Evolutionary conservation across 164 flowering plant genomes (phyloP).

Genomic region (Vitis rupestris): DNA sequence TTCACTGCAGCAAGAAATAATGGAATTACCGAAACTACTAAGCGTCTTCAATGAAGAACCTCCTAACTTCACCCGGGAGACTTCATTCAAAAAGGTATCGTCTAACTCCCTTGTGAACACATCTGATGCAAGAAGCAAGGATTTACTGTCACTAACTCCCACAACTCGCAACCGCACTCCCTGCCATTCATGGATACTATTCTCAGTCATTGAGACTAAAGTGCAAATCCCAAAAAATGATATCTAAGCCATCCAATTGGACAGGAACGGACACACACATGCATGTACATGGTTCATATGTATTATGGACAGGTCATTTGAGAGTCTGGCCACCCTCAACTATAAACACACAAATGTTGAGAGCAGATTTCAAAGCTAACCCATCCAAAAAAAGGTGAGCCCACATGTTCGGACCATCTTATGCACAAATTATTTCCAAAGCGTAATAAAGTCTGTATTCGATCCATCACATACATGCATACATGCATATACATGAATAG

Average conservation of each 20-base stretch:
- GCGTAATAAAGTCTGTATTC: too few species aligned
- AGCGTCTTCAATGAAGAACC: constrained; percentile 49
- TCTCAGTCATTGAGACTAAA: background rate
- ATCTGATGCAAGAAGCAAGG: constrained; percentile 43
- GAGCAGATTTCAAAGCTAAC: background rate
- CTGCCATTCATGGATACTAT: constrained; percentile 31
- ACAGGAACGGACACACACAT: too few species aligned
- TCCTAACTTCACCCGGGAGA: constrained; percentile 51
- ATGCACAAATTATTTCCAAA: too few species aligned
- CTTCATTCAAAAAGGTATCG: constrained; percentile 46
- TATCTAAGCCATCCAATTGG: too few species aligned
- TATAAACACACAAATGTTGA: background rate
- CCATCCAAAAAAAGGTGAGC: background rate
- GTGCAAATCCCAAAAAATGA: background rate
- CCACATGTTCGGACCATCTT: too few species aligned
- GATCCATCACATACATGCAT: background rate
- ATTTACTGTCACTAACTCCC: constrained; percentile 75
- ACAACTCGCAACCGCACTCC: constrained; percentile 70
- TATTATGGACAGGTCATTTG: background rate
- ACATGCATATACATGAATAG: background rate
- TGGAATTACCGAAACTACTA: constrained; percentile 34
- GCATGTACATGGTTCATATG: too few species aligned
- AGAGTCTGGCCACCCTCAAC: background rate
- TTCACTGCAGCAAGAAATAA: background rate
- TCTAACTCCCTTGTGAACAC: constrained; percentile 36